Evolutionary conservation across 2,329 filamentous ascomycete species (phyloP), one percentile per base, ranked within the genome.

Genomic region (Fusarium brachygibbosum): DNA sequence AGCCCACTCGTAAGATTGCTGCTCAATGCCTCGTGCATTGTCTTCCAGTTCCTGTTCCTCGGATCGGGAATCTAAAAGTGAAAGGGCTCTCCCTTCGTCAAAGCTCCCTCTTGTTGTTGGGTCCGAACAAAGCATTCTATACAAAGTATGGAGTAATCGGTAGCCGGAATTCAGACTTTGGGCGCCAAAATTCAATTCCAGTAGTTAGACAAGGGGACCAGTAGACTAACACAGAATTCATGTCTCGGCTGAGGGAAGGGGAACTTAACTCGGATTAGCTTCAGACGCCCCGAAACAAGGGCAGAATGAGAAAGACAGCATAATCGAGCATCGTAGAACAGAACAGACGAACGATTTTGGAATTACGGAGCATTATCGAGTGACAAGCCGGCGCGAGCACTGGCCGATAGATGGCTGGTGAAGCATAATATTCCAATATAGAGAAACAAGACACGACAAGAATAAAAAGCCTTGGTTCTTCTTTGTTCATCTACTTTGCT

Each of bases 1-100:
- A 69, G 71, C 59, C 64, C 69, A 68, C 70, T 68, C 50, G 46
- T 71, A 61, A 75, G 63, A 75, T 75, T 74, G 67, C 68, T 73
- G 63, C 57, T 75, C 69, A 75, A 74, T 75, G 71, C 73, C 69
- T 65, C 35, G 42, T 56, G 51, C 23, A 46, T 37, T 46, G 29
- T 42, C n/a, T 32, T 53, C 28, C 38, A 28, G 13, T 31, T 31
- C 28, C 7, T 31, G 42, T 31, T 34, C 28, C 23, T 25, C 12
- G 35, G 38, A 42, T 38, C 29, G 34, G n/a, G 29, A 56, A 56
- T 45, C 38, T 51, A 28, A 12, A 29, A 40, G 34, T 19, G 29
- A 40, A 29, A 29, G 34, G 10, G 21, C 14, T 13, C 21, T 58
- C 64, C 49, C 58, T 53, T 64, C 34, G 34, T 51, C 28, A 35